Evolutionary conservation across 2,329 filamentous ascomycete genomes (phyloP), one percentile per base, ranked within the genome.

Genomic region (Neofusicoccum laricinum): DNA sequence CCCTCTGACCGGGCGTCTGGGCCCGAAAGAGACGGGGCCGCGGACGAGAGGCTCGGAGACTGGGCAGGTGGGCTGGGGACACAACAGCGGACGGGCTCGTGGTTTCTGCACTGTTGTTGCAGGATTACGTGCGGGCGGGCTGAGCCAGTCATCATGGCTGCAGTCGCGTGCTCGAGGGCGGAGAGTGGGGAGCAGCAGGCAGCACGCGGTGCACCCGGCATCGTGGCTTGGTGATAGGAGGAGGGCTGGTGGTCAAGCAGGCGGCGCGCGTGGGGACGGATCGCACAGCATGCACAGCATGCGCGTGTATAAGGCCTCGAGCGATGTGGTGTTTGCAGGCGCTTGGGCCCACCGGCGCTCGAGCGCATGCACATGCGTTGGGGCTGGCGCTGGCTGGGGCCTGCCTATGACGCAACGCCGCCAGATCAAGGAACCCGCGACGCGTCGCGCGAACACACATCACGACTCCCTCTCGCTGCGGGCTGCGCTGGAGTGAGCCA

Each of bases 81-180:
- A 55, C 51, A 36, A 17, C 53, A 19, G 40, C 19, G 15, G 5
- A 12, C 55, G 25, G 8, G 30, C 55, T 59, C 55, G 55, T 59
- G 55, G 55, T 46, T 46, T 45, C 55, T 46, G 55, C 55, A 45
- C 7, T 30, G 25, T 7, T 30, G 4, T 30, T 30, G 25, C 25
- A 30, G 25, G 4, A 30, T 30, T 30, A 7, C 25, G 25, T 30
- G 25, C 4, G 25, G 25, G 25, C 25, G 25, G 25, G 25, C 25
- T 14, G 36, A 59, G 55, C 41, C 38, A 59, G 55, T 59, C 55
- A 59, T 59, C 25, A n/a, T 25, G 40, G 55, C 53, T 57, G 53
- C 50, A 57, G 19, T 43, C 53, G 53, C 34, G 53, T 57, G 53
- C 38, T 57, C 38, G 21, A 57, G 21, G 38, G 38, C 53, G 53